phyloP scores from a whole-genome alignment of 768 basidiomycete species.

The Tubosaeta brunneosetosa region DNA sequence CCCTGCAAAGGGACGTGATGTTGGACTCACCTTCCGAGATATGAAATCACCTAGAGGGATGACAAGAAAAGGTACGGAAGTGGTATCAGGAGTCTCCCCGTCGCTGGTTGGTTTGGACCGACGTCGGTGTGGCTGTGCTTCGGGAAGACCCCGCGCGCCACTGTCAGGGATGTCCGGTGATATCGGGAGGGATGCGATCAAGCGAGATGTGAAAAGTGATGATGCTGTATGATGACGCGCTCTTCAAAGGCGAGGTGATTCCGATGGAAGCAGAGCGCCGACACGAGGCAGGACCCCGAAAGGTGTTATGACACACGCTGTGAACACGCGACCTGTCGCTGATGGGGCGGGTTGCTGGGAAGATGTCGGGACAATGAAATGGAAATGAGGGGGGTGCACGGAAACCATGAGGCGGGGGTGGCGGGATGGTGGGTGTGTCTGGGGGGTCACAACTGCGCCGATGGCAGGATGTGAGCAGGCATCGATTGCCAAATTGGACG shows the following conservation, averaged over 20 bases:
- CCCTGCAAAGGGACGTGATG: neutral
- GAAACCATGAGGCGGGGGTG: conserved; percentile 21
- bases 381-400: conserved; percentile 5
- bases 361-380: conserved; percentile 1
- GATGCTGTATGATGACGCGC: too few species aligned
- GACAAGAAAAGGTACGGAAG: too few species aligned
- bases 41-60: neutral
- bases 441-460: conserved; percentile 8
- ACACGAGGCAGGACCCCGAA: conserved; percentile 29
- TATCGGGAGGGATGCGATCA: too few species aligned
- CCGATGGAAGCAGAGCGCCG: conserved; percentile 17
- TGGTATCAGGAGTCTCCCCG: too few species aligned
- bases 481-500: conserved; percentile 9
- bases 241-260: too few species aligned
- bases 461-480: neutral
- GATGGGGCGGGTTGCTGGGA: too few species aligned
- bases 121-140: too few species aligned
- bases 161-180: too few species aligned
- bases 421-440: conserved; percentile 16
- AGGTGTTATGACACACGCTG: conserved; percentile 11
- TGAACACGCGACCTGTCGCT: neutral
- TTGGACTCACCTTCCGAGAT: neutral
- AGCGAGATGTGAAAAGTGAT: too few species aligned
- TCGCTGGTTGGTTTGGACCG: too few species aligned
- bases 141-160: too few species aligned